These are phyloP conservation scores for Pseudogymnoascus sp. DNA, from an alignment of 2,329 filamentous ascomycete genomes.

Conservation along the genomic window DNA sequence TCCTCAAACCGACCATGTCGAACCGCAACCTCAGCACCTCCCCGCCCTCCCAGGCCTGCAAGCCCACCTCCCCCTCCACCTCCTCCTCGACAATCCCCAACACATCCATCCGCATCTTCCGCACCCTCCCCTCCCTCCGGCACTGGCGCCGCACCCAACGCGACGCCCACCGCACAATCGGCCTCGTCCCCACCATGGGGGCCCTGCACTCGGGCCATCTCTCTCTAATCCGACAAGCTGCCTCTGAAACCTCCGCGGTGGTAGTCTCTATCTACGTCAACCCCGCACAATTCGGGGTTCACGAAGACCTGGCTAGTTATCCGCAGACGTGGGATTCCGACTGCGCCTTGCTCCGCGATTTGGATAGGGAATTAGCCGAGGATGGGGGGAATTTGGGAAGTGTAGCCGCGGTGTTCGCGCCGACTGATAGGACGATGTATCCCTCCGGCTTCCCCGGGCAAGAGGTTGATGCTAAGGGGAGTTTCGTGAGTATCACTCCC, in stretches of 20 bases:
- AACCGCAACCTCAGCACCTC: constrained; percentile 17
- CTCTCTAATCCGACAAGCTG: constrained; percentile 74
- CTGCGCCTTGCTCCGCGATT: constrained; percentile 51
- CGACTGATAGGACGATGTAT: constrained; percentile 77
- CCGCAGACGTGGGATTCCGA: constrained; percentile 84
- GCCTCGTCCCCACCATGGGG: constrained; percentile 94
- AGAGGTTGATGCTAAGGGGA: constrained; percentile 68
- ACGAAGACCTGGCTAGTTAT: constrained; percentile 82
- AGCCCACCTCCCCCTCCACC: constrained; percentile 15
- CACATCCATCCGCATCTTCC: constrained; percentile 61
- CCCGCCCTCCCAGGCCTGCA: constrained; percentile 15
- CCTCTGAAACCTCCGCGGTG: constrained; percentile 74
- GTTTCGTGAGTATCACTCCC: constrained; percentile 86
- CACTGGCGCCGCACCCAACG: constrained; percentile 58
- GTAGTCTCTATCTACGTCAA: constrained; percentile 94
- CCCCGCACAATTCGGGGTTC: constrained; percentile 86
- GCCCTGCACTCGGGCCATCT: constrained; percentile 90
- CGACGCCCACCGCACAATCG: constrained; percentile 61
- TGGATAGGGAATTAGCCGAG: constrained; percentile 66
- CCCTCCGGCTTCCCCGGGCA: constrained; percentile 67
- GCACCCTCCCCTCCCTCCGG: constrained; percentile 63
- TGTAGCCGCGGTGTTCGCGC: constrained; percentile 78
- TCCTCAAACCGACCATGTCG: background rate
- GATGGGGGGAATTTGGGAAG: constrained; percentile 51
- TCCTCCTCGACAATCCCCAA: constrained; percentile 35